Evolutionary conservation across 768 basidiomycete species (phyloP).

Genomic region (Mycena kentingensis): DNA sequence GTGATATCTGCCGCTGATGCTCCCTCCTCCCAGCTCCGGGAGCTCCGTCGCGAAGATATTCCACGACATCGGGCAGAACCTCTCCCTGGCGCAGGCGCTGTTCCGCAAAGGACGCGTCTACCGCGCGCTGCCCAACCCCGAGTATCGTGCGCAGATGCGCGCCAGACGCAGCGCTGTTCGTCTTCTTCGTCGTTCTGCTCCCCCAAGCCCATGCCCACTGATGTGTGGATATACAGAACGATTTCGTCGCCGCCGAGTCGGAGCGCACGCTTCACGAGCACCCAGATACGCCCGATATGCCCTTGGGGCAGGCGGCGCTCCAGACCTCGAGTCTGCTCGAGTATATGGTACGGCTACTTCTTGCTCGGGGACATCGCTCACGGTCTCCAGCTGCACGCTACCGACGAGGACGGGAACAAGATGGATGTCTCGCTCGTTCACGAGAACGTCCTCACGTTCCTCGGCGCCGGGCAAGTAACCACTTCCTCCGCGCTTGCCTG

Average conservation of each 20-base stretch:
- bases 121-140: constrained; percentile 18
- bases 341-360: constrained; percentile 9
- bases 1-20: neutral
- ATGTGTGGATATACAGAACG: neutral
- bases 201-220: neutral
- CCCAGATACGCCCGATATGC: neutral
- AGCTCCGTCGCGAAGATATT: neutral
- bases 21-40: neutral
- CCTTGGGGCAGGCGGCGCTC: neutral
- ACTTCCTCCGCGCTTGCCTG: constrained; percentile 15
- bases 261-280: neutral
- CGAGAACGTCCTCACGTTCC: constrained; percentile 16
- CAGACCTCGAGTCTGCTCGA: constrained; percentile 13
- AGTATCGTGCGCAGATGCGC: constrained; percentile 5
- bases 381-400: constrained; percentile 11
- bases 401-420: constrained; percentile 17
- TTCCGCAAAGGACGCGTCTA: constrained; percentile 16
- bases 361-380: neutral
- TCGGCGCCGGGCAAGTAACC: constrained; percentile 18
- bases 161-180: neutral
- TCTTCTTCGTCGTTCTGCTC: neutral
- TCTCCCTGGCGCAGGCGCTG: constrained; percentile 9
- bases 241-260: neutral
- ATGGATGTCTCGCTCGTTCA: constrained; percentile 17
- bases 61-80: neutral